Conservation (phyloP, 1,284 basidiomycete species). For the Mycena sp. region DNA sequence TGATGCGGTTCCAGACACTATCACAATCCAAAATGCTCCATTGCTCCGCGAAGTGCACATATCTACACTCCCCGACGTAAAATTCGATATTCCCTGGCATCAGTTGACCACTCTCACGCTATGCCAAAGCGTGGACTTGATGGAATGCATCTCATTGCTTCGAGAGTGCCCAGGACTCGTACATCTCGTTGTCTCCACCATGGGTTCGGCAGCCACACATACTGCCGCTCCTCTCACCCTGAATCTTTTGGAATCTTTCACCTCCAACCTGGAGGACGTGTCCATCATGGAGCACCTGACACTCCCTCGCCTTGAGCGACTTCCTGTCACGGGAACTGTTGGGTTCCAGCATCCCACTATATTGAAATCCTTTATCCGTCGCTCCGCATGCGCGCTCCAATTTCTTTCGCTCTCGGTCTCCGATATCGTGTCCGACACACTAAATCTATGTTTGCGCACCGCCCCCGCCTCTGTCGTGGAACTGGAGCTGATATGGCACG, state of each 20-base stretch:
- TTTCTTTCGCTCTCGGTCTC: not conserved
- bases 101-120: slow-evolving; percentile 3
- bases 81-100: not conserved
- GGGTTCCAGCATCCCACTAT: not conserved
- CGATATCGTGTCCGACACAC: not conserved
- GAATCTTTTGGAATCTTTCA: not conserved
- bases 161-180: not conserved
- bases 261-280: not conserved
- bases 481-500: not conserved
- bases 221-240: not conserved
- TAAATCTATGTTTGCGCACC: not conserved
- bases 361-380: not conserved
- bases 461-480: not conserved
- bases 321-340: not conserved
- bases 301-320: not conserved
- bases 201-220: not conserved
- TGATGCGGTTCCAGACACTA: not conserved
- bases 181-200: not conserved
- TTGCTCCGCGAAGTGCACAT: not conserved
- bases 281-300: not conserved
- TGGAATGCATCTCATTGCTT: not conserved
- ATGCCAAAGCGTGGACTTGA: not conserved
- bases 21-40: not conserved
- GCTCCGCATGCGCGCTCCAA: not conserved
- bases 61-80: not conserved